Conservation (phyloP, 129 eudicot species). For the Flaveria ramosissima region DNA sequence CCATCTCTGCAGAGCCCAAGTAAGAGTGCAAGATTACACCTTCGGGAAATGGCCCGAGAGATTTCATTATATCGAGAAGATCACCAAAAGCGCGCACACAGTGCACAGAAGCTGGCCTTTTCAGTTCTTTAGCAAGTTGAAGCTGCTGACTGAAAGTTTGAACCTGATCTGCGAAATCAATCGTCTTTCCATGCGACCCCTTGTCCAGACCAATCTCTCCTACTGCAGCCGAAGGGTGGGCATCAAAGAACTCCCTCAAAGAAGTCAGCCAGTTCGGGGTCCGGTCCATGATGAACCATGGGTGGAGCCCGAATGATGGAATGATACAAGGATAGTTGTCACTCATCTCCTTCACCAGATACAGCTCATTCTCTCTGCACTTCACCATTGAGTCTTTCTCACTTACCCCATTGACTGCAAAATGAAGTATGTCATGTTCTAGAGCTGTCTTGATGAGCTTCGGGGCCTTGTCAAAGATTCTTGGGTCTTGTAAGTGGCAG, state of each 20-base stretch:
- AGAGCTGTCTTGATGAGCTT: conserved; percentile 60
- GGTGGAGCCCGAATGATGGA: conserved; percentile 83
- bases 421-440: conserved; percentile 56
- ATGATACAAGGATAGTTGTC: conserved; percentile 51
- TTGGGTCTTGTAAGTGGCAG: conserved; percentile 88
- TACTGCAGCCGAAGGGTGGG: conserved; percentile 77
- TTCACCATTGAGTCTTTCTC: conserved; percentile 89
- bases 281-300: conserved; percentile 62
- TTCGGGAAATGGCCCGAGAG: conserved; percentile 78
- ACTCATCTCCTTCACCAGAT: conserved; percentile 69
- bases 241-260: conserved; percentile 47
- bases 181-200: conserved; percentile 61
- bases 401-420: conserved; percentile 74
- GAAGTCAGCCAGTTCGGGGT: conserved; percentile 63
- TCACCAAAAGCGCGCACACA: conserved; percentile 98
- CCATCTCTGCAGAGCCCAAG: conserved; percentile 96
- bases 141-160: conserved; percentile 75
- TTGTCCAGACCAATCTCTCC: conserved; percentile 94
- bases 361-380: too few species aligned
- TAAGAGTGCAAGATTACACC: conserved; percentile 88
- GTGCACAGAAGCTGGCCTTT: conserved; percentile 84
- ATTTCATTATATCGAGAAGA: conserved; percentile 66
- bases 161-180: conserved; percentile 70
- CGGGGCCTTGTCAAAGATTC: conserved; percentile 48
- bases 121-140: conserved; percentile 83